These are phyloP conservation scores for Penicillium subrubescens DNA, from an alignment of 495 filamentous ascomycete species.

Conservation along the genomic window DNA sequence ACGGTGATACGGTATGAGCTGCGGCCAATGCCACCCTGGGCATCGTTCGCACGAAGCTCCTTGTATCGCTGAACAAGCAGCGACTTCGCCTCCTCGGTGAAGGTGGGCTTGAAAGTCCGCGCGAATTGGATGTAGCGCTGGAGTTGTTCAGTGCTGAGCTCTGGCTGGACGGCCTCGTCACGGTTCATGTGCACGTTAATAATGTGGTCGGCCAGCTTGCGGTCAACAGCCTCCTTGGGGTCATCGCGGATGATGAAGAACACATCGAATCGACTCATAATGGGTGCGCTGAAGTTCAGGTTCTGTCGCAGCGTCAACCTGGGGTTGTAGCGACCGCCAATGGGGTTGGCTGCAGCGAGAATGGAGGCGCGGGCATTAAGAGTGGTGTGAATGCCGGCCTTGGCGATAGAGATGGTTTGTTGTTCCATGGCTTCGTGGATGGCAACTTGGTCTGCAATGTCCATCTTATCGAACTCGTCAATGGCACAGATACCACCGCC, in stretches of 20 bases:
- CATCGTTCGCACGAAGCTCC: conserved; percentile 89
- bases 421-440: conserved; percentile 99
- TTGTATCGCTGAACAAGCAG: conserved; percentile 93
- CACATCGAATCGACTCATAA: conserved; percentile 98
- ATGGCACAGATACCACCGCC: conserved; percentile 89
- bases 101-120: conserved; percentile 89
- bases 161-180: conserved; percentile 85
- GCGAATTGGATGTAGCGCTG: conserved; percentile 98
- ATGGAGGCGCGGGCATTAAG: conserved; percentile 95
- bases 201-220: conserved; percentile 90
- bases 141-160: conserved; percentile 94
- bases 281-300: conserved; percentile 97
- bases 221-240: conserved; percentile 88
- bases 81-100: conserved; percentile 82
- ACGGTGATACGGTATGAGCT: conserved; percentile 98
- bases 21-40: conserved; percentile 87
- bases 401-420: conserved; percentile 99
- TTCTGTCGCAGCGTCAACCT: conserved; percentile 92
- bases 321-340: conserved; percentile 94
- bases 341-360: conserved; percentile 93
- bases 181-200: conserved; percentile 91
- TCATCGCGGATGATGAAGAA: conserved; percentile 99
- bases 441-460: conserved; percentile 94
- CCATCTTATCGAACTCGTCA: conserved; percentile 99
- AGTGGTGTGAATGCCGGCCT: conserved; percentile 97